Evolutionary conservation across 441 rosid genomes (phyloP).

Genomic region (Populus hybrid): DNA sequence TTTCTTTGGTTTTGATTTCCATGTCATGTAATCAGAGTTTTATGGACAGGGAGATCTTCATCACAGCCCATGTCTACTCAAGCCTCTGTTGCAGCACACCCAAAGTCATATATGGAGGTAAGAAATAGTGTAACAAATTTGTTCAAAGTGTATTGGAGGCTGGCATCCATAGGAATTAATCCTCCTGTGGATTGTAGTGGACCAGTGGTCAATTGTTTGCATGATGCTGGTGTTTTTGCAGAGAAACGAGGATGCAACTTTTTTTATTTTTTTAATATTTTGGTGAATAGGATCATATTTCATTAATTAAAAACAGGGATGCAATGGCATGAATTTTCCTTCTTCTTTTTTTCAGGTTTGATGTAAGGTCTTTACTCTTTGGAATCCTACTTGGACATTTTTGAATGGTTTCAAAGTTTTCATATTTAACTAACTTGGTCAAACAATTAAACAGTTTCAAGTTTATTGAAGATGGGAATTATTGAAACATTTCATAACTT

Average conservation of each 20-base stretch:
- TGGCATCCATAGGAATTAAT: slow-evolving; percentile 1
- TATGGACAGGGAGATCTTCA: slow-evolving; percentile 58
- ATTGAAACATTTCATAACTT: background rate
- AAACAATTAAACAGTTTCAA: background rate
- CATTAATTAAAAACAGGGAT: background rate
- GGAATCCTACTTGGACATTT: background rate
- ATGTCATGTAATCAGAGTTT: slow-evolving; percentile 13
- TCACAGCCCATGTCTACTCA: slow-evolving; percentile 55
- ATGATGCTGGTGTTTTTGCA: background rate
- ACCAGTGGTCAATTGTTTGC: background rate
- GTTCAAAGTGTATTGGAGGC: background rate
- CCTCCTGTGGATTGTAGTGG: background rate
- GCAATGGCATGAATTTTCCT: background rate
- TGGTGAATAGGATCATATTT: background rate
- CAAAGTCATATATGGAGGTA: slow-evolving; percentile 93
- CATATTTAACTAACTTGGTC: background rate
- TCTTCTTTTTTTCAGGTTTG: background rate
- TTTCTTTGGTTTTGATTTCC: slow-evolving; percentile 15
- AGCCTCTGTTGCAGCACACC: slow-evolving; percentile 68
- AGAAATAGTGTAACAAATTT: background rate
- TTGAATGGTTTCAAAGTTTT: background rate
- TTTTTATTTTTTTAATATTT: background rate
- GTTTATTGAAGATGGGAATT: background rate
- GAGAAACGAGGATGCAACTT: background rate
- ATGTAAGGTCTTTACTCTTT: background rate